Evolutionary conservation across 768 basidiomycete genomes (phyloP).

Genomic region (Crassisporium funariophilum): DNA sequence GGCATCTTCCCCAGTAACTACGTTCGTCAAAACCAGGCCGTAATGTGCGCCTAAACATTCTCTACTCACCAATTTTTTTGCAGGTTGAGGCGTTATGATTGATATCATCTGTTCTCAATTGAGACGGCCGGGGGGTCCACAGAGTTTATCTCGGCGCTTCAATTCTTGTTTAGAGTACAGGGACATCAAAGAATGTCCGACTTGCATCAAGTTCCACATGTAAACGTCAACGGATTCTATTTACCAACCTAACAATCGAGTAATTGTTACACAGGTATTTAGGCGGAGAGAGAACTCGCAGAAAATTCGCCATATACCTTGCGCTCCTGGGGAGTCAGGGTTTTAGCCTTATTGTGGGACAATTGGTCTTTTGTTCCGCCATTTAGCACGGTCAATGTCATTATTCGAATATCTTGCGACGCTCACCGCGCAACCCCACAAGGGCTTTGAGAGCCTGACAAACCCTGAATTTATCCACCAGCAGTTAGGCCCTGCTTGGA

Average conservation of each 20-base stretch:
- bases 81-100: slow-evolving; percentile 42
- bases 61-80: too few species aligned
- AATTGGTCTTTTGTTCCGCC: slow-evolving; percentile 9
- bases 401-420: too few species aligned
- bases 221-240: neutral
- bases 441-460: too few species aligned
- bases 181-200: neutral
- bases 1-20: slow-evolving; percentile 91
- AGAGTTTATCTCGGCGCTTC: neutral
- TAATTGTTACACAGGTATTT: neutral
- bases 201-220: too few species aligned
- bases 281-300: neutral
- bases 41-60: too few species aligned
- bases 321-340: neutral
- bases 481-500: neutral
- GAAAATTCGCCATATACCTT: too few species aligned
- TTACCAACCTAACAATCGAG: neutral
- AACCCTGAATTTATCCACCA: slow-evolving; percentile 15
- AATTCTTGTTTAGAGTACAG: neutral
- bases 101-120: neutral
- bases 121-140: neutral
- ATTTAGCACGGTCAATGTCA: too few species aligned
- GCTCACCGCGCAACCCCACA: too few species aligned
- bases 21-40: slow-evolving; percentile 48
- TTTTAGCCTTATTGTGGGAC: slow-evolving; percentile 28